Base-by-base conservation (phyloP, 2,329 filamentous ascomycete species). In the Fusarium sp. region DNA sequence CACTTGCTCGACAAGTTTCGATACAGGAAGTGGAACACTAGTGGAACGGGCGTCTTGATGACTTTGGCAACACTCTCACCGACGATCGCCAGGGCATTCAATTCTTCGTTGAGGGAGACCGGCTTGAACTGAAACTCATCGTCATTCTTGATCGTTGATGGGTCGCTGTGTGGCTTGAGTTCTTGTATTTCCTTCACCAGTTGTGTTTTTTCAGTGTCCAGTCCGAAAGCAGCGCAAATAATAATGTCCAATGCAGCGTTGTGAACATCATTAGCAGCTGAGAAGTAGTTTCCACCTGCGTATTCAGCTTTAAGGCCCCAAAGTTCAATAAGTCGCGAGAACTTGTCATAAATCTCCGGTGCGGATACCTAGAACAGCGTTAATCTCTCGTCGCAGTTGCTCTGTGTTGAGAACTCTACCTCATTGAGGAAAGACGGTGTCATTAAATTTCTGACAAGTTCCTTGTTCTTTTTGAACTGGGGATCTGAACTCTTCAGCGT, bases 371-470 rank as follows among this genome's bases (percentile, higher is more conserved):
- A 2, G 0, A 10, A 6, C 13, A 4, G 6, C 6, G 1, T 65
- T 11, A 70, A 42, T 7, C 0, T 4, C 4, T 14, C 2, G 4
- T 14, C 8, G 10, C 6, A 21, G 4, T 21, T 4, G 4, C 4
- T 6, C 19, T 7, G 2, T 18, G 2, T 5, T 3, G 0, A 11
- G 16, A 3, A 14, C 10, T 10, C 54, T 12, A 70, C 67, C 51
- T 70, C 67, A 1, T 42, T 43, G 6, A 70, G 21, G 28, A 70
- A 70, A 0, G 50, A 54, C 1, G 67, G 67, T 0, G 67, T 68
- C 67, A 70, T 70, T 8, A 70, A 46, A 23, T 70, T 70, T 7
- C 65, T 44, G 4, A 70, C 63, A 30, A 70, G 67, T 5, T 70
- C 67, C 19, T 70, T 70, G 5, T 70, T 70, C 25, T 67, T 70